Evolutionary conservation across 192 early-diverging fungal species (phyloP).

Genomic region (Fimicolochytrium jonesii): DNA sequence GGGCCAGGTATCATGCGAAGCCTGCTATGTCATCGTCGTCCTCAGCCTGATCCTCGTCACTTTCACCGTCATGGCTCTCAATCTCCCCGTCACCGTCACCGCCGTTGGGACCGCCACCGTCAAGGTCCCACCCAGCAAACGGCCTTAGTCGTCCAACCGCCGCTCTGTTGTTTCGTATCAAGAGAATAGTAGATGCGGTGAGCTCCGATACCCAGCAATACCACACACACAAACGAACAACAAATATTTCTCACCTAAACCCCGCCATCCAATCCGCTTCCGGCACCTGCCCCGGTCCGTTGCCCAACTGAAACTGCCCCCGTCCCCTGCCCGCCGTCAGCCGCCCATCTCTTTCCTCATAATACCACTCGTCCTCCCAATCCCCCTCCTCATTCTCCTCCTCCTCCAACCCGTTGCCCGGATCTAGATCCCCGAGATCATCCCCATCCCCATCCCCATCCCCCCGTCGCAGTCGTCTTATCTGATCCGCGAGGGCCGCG

Average conservation of each 20-base stretch:
- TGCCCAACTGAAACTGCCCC: background rate
- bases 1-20: too few relatives aligned
- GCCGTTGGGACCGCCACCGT: background rate
- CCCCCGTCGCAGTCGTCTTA: background rate
- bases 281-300: background rate
- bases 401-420: conserved; percentile 6
- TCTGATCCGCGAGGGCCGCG: background rate
- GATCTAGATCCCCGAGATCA: background rate
- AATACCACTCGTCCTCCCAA: conserved; percentile 13
- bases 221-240: conserved; percentile 19
- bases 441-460: background rate
- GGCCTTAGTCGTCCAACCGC: background rate
- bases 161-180: too few relatives aligned
- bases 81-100: background rate
- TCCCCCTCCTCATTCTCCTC: background rate
- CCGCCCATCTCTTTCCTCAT: conserved; percentile 4
- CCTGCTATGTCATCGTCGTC: too few relatives aligned
- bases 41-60: conserved; percentile 8
- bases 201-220: too few relatives aligned
- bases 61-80: conserved; percentile 13
- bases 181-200: too few relatives aligned
- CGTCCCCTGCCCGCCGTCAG: background rate
- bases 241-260: conserved; percentile 4
- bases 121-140: background rate
- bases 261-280: conserved; percentile 6